Evolutionary conservation across 208 protist genomes (phyloP), one percentile per base, ranked within the genome.

Genomic region (Leishmania amazonensis): DNA sequence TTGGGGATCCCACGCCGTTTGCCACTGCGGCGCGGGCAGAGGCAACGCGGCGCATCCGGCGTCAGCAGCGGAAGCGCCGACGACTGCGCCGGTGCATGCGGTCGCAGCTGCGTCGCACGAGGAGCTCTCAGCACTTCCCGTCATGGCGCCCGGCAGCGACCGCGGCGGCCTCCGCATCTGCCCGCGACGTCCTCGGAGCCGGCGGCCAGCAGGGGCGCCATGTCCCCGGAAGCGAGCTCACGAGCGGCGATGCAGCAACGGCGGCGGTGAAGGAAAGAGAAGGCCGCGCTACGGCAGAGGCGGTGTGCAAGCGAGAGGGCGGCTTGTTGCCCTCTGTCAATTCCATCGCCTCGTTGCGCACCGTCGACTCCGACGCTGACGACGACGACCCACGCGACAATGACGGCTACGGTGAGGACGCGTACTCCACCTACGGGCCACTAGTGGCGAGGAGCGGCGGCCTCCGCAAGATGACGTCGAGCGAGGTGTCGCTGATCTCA

Each of bases 1-100:
- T 92, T 68, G 79, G 86, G 3, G 83, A 83, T 35, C 80, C 84
- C 24, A 87, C 82, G 9, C 68, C 84, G 9, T 62, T 85, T 24
- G 78, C 76, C 2, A 73, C 70, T 51, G 81, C 81, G 9, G 80
- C 80, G 19, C 79, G 83, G 15, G 73, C 53, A 9, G 79, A 82
- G 68, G 83, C 83, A 68, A 76, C 78, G 78, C 82, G 78, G 1
- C 82, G 82, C 54, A 81, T 85, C 19, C 71, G 74, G 3, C 82
- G 78, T 24, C 82, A 85, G 54, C 70, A 85, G 74, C 60, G 77
- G 9, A 62, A 79, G 53, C 82, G 82, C 31, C 82, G 82, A 6
- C 77, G 45, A 28, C 65, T 81, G 78, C 82, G 82, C 21, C 77
- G 74, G 21, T 76, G 76, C 49, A 81, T 85, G 73, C 82, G 78